Base-by-base conservation (phyloP, 2,329 filamentous ascomycete species). In the Huntiella moniliformis region DNA sequence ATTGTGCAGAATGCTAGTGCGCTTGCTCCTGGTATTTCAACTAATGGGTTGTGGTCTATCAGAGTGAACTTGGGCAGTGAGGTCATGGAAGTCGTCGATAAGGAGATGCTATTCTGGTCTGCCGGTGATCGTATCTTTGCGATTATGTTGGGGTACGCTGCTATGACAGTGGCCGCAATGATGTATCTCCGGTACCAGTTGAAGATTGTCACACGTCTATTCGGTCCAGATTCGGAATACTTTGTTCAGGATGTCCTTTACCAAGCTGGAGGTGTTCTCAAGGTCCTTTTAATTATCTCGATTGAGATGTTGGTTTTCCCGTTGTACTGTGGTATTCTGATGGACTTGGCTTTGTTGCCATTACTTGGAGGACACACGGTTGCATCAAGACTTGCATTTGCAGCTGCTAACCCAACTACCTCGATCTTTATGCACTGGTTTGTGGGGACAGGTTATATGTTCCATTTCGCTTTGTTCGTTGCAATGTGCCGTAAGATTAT, bases 281-380 rank as follows among this genome's bases (percentile, higher is more conserved):
- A 98, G 61, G 91, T 98, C 16, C 93, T 98, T 43, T 66, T 96
- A 50, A 96, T 98, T 56, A 98, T 98, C 53, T 91, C 87, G 52
- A 98, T 98, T 55, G 91, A 98, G 64, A 98, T 98, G 91, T 77
- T 98, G 33, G 77, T 87, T 5, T 98, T 98, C 57, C 91, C 91
- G 0, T 68, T 98, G 1, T 98, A 98, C 60, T 98, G 91, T 56
- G 91, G 91, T 4, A 68, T 94, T 33, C 71, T 98, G 1, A 75
- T 98, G 32, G 91, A 98, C 58, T 63, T 84, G 39, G 91, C 91
- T 4, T 68, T 96, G 42, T 68, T 98, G 12, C 91, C 91, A 0
- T 70, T 98, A 0, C 98, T 98, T 57, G 80, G 85, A 52, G 70
- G 78, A 51, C 79, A 85, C 1, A 87, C 82, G 0, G 62, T 95